A percentile compares a stretch with the other conserved stretches of the same genome.
Evolutionary conservation across 331 rosid species (phyloP).

Genomic region (Ulmus americana): DNA sequence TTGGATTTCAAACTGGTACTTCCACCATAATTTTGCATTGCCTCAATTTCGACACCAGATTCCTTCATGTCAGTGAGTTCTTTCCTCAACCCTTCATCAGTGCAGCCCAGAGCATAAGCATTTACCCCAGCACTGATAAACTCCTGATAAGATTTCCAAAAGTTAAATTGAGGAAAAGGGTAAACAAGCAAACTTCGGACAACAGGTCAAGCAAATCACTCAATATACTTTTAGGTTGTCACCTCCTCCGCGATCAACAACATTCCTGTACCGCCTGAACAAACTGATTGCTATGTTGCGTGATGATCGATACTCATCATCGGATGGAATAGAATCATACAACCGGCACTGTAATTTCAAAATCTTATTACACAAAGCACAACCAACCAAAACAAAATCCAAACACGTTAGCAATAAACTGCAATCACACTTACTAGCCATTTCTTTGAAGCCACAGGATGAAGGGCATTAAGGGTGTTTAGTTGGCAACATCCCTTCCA

Average conservation of each 20-base stretch:
- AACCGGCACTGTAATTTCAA: constrained; percentile 48
- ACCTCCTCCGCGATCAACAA: constrained; percentile 80
- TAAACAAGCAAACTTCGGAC: constrained; percentile 5
- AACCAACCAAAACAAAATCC: background rate
- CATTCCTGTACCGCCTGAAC: constrained; percentile 72
- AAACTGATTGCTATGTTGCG: constrained; percentile 93
- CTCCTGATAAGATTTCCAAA: constrained; percentile 46
- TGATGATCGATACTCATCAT: constrained; percentile 83
- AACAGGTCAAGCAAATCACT: constrained; percentile 18
- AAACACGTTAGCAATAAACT: background rate
- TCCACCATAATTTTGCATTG: constrained; percentile 74
- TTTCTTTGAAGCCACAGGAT: constrained; percentile 47
- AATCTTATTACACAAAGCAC: constrained; percentile 13
- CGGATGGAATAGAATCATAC: constrained; percentile 56
- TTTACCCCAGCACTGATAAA: constrained; percentile 93
- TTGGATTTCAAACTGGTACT: constrained; percentile 77
- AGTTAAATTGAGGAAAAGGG: constrained; percentile 4
- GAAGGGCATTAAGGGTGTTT: constrained; percentile 35
- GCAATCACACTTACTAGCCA: constrained; percentile 53
- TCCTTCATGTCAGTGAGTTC: constrained; percentile 75
- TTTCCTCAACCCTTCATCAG: constrained; percentile 83
- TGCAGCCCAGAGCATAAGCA: constrained; percentile 95
- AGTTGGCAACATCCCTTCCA: constrained; percentile 52
- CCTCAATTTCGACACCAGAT: constrained; percentile 69
- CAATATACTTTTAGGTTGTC: constrained; percentile 79